Base-by-base conservation (phyloP, 192 early-diverging fungal species). In the Entrophospora sp. region DNA sequence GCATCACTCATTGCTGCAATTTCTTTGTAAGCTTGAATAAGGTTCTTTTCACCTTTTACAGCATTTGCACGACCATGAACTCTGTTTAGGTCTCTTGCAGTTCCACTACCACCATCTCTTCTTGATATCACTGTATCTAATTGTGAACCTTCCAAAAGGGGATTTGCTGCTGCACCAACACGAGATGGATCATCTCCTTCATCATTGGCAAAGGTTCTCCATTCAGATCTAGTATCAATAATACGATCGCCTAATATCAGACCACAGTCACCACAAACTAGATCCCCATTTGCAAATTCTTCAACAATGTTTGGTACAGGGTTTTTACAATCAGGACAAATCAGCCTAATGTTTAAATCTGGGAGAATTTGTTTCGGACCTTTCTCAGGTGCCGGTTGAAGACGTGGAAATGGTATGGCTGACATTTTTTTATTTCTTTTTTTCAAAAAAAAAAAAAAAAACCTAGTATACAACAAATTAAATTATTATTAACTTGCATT, bases 141-240 rank as follows among this genome's bases (percentile, higher is more conserved):
- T 61, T 87, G 88, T 30, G 88, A 82, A 25, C 84, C 84, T 9
- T 86, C 90, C 27, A 92, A 80, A 9, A 93, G 71, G 5, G 88
- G 87, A 69, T 95, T 89, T 28, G 81, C 79, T 13, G 85, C 82
- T 8, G 84, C 87, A 77, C 94, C 92, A 38, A 91, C 91, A 87
- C 89, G 90, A 52, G 89, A 91, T n/a, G 90, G 91, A 69, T 93
- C 88, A 69, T 91, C 90, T 46, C 86, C 89, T 66, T 87, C 92
- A 61, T 93, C 93, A 71, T 92, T 91, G 22, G 91, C 85, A 69
- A 94, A 92, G 24, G 94, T 98, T 51, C 96, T 88, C 96, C 96
- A 98, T 72, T 98, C 96, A 1, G 90, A 93, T 10, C 94, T 85
- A 28, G 95, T 93, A 71, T 92, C 92, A 62, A 94, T 93, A 66